Evolutionary conservation across 164 flowering plant species (phyloP).

Genomic region (Tetracentron sinense): DNA sequence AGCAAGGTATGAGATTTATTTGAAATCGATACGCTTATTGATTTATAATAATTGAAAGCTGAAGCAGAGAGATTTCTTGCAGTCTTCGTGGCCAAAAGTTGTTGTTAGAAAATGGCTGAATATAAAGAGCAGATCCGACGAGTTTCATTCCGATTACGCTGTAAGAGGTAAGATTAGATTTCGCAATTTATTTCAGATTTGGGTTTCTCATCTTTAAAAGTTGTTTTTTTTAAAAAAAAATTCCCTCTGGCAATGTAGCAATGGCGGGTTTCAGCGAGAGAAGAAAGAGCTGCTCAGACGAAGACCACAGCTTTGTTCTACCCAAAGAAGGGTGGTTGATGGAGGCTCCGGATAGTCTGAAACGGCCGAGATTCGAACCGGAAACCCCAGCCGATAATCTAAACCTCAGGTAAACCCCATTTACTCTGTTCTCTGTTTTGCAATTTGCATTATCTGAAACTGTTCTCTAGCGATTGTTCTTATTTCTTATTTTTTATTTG

Average conservation of each 20-base stretch:
- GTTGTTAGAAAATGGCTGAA: slow-evolving; percentile 70
- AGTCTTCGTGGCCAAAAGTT: slow-evolving; percentile 64
- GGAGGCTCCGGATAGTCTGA: slow-evolving; percentile 12
- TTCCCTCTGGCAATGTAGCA: too few species aligned
- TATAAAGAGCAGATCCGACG: slow-evolving; percentile 46
- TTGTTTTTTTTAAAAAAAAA: too few species aligned
- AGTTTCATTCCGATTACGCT: slow-evolving; percentile 53
- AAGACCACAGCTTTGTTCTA: slow-evolving; percentile 33
- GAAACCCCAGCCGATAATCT: too few species aligned
- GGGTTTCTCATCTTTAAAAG: neutral
- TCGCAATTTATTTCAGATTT: too few species aligned
- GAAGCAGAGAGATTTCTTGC: slow-evolving; percentile 5
- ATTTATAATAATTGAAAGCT: neutral
- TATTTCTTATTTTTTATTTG: slow-evolving; percentile 1
- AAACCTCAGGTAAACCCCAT: too few species aligned
- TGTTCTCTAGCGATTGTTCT: too few species aligned
- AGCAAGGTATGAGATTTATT: slow-evolving; percentile 30
- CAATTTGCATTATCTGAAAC: too few species aligned
- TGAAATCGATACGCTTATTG: neutral
- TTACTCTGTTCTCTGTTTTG: too few species aligned
- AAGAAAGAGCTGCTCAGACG: slow-evolving; percentile 62
- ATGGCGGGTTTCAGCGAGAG: slow-evolving; percentile 20
- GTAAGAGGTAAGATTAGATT: slow-evolving; percentile 21
- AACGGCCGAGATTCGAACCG: too few species aligned
- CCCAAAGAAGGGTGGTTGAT: slow-evolving; percentile 33